Base-by-base conservation (phyloP, 2,329 filamentous ascomycete genomes). In the Fusarium xylarioides region DNA sequence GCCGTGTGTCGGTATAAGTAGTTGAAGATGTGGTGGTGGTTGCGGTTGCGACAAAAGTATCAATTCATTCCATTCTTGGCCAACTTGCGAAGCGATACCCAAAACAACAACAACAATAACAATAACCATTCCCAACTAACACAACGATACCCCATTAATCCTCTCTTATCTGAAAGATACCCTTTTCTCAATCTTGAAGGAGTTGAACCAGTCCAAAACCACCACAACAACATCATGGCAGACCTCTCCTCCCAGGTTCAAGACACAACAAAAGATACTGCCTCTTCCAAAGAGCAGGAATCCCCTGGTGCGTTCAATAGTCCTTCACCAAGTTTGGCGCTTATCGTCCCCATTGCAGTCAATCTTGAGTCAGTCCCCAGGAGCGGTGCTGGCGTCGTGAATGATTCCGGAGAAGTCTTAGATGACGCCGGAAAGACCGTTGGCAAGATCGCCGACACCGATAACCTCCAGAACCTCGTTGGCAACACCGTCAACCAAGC, bases 401-500 rank as follows among this genome's bases (percentile, higher is more conserved):
- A 82, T 76, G 83, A 85, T 66, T 74, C 79, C 28, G 85, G 85
- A 21, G 84, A 86, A 21, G 82, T 86, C 23, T 77, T 86, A 42
- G 84, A 86, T 63, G 78, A 83, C 16, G 75, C 82, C 16, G 85
- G 84, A 57, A 84, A 85, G 57, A 80, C 78, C 14, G 76, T 86
- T 46, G 85, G 85, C 60, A 84, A 79, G 67, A 79, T 86, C 63
- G 79, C 80, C 57, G 82, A 83, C 46, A 81, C 82, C 28, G 68
- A 78, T 55, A 81, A 86, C 47, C 73, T 82, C 35, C 79, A 82
- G 58, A 81, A 84, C 38, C 79, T 86, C 16, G 77, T 80, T 43
- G 85, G 85, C 42, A 84, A 82, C 72, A 80, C 81, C 42, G 82
- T 84, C 38, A 82, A 79, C 30, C 71, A 76, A 11, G 77, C 77